Evolutionary conservation across 2,329 filamentous ascomycete genomes (phyloP), one percentile per base, ranked within the genome.

Genomic region (Blastomyces parvus): DNA sequence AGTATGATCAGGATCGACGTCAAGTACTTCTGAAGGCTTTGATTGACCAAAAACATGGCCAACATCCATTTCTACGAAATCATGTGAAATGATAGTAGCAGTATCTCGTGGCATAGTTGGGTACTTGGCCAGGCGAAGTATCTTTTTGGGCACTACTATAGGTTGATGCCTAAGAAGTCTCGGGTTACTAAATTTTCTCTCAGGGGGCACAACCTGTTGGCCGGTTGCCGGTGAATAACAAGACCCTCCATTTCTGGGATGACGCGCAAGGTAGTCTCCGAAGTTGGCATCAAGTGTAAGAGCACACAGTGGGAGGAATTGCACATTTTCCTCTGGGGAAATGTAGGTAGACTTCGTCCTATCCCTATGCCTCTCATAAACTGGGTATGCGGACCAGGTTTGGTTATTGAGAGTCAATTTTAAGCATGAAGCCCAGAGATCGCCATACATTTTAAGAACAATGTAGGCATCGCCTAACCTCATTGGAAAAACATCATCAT

Each of bases 341-440:
- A 40, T 36, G 36, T 27, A 58, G 36, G 33, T 36, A 27, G 33
- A 6, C 22, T 58, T 40, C 2, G n/a, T 14, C 36, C 36, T 58
- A 38, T 40, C 33, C n/a, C 25, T 64, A 59, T 27, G 60, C 64
- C 17, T 62, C 53, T 17, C 60, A 61, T 7, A n/a, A 55, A 30
- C 50, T 44, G 56, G 63, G 22, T 58, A 56, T 2, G 56, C 53
- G 33, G 60, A 38, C 40, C 59, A 60, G 9, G 66, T 61, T 38
- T 62, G 63, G 13, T 61, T 33, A 25, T 64, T 52, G 8, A 70
- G 67, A 19, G 70, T 70, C 14, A 71, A 59, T 30, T 70, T 71
- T 22, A 67, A 64, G 63, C 73, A 75, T 4, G 73, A 69, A 56
- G 73, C 72, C 73, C 73, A 75, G 38, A 74, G 59, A 58, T 75